These are phyloP conservation scores for Anisodus tanguticus DNA, from an alignment of 257 asterid genomes.

Conservation along the genomic window DNA sequence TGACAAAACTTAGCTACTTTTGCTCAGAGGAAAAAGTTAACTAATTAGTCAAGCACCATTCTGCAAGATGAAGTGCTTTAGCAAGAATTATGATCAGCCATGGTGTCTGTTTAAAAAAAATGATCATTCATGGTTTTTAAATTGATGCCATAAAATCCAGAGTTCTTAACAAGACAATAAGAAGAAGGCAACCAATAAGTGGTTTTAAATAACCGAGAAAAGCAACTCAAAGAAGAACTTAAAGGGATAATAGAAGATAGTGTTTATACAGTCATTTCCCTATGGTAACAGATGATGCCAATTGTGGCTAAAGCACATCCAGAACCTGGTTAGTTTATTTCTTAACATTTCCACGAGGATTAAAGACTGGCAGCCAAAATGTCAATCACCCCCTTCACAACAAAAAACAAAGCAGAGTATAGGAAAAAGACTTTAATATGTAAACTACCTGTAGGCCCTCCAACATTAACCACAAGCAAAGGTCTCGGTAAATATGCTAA, in stretches of 20 bases:
- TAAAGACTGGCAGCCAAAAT: not conserved
- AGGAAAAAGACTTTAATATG: constrained; percentile 30
- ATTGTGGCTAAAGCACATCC: constrained; percentile 7
- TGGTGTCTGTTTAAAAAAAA: not conserved
- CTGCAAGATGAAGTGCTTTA: not conserved
- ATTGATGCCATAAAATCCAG: not conserved
- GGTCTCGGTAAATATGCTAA: constrained; percentile 68
- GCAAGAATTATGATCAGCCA: not conserved
- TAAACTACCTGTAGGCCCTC: constrained; percentile 82
- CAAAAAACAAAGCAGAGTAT: not conserved
- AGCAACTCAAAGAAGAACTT: constrained; percentile 19
- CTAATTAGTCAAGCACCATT: not conserved
- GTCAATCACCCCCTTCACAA: constrained; percentile 15
- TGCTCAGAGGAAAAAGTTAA: not conserved
- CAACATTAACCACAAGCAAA: constrained; percentile 75
- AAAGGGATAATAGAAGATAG: not conserved
- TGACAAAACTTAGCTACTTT: not conserved
- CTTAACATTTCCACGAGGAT: constrained; percentile 3
- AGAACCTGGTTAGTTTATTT: constrained; percentile 6
- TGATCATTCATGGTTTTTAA: not conserved
- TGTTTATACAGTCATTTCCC: constrained; percentile 11
- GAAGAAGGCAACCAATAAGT: not conserved
- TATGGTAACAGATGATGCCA: not conserved
- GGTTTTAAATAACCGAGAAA: not conserved
- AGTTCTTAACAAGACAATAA: not conserved